These are phyloP conservation scores for Penicillium sp. DNA, from an alignment of 2,329 filamentous ascomycete species.

Conservation along the genomic window DNA sequence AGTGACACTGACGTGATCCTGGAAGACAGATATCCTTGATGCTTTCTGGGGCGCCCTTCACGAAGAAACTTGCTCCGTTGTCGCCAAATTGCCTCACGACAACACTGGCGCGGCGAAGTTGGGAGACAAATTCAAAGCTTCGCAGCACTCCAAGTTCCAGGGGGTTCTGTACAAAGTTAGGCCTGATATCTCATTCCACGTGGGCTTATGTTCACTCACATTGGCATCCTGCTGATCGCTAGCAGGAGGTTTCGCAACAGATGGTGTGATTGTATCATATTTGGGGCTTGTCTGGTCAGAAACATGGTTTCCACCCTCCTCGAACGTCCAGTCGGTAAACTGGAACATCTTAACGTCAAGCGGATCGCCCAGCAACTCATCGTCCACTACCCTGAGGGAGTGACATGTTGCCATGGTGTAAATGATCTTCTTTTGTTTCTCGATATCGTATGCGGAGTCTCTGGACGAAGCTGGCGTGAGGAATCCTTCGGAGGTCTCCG, in stretches of 20 bases:
- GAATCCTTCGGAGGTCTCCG: constrained; percentile 56
- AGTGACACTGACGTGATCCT: constrained; percentile 66
- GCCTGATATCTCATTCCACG: neutral
- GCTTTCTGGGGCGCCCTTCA: constrained; percentile 95
- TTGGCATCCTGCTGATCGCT: constrained; percentile 17
- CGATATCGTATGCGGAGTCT: constrained; percentile 61
- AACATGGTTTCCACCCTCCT: constrained; percentile 74
- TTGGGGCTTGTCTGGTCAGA: constrained; percentile 68
- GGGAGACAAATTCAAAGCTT: constrained; percentile 91
- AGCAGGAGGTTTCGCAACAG: constrained; percentile 77
- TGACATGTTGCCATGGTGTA: constrained; percentile 98
- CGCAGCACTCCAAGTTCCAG: constrained; percentile 90
- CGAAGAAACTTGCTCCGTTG: constrained; percentile 81
- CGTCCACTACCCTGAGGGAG: constrained; percentile 82
- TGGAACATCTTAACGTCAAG: constrained; percentile 98
- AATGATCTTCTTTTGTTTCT: constrained; percentile 69
- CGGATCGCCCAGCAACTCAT: constrained; percentile 87
- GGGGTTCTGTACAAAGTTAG: constrained; percentile 36
- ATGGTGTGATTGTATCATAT: constrained; percentile 72
- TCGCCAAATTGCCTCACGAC: constrained; percentile 86
- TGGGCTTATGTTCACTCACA: constrained; percentile 18
- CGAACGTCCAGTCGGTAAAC: constrained; percentile 89
- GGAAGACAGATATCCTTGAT: constrained; percentile 90
- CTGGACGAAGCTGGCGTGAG: constrained; percentile 56
- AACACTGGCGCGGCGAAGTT: constrained; percentile 88